Conservation (phyloP, 768 basidiomycete species). For the Termitomyces sp. region DNA sequence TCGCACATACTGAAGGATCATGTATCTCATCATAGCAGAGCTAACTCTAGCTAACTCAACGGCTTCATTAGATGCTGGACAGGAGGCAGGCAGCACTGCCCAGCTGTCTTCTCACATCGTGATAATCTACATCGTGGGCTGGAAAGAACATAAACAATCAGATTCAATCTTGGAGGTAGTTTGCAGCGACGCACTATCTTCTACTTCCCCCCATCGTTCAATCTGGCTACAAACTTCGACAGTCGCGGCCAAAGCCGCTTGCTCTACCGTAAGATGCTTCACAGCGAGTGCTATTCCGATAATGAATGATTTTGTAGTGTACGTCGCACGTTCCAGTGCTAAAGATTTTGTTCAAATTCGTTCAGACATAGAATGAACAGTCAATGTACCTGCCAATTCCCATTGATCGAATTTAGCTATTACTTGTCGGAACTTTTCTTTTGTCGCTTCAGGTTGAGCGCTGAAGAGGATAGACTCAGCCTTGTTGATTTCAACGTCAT, state of each 20-base stretch:
- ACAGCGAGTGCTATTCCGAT: constrained; percentile 84
- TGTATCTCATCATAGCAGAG: neutral
- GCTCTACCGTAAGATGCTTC: constrained; percentile 72
- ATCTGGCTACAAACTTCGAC: constrained; percentile 97
- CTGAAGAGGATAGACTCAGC: constrained; percentile 72
- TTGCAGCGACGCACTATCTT: constrained; percentile 77
- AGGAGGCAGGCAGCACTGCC: constrained; percentile 75
- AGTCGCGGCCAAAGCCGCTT: constrained; percentile 81
- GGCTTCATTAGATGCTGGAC: constrained; percentile 28
- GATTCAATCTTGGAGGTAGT: constrained; percentile 3
- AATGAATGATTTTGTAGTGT: constrained; percentile 88
- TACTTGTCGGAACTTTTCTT: constrained; percentile 53
- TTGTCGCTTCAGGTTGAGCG: constrained; percentile 69
- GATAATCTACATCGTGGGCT: constrained; percentile 99
- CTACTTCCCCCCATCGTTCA: constrained; percentile 98
- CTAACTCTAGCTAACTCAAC: constrained; percentile 1
- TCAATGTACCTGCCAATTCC: constrained; percentile 80
- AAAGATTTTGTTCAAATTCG: constrained; percentile 4
- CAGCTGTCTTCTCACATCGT: constrained; percentile 85
- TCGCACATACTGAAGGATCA: neutral
- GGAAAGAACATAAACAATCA: constrained; percentile 15
- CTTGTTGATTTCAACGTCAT: constrained; percentile 63
- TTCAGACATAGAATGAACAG: neutral
- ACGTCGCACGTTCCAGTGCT: constrained; percentile 92
- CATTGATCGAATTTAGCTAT: constrained; percentile 71